Evolutionary conservation across 371 early-diverging fungal genomes (phyloP).

Genomic region (Syncephalastrum contaminatum): DNA sequence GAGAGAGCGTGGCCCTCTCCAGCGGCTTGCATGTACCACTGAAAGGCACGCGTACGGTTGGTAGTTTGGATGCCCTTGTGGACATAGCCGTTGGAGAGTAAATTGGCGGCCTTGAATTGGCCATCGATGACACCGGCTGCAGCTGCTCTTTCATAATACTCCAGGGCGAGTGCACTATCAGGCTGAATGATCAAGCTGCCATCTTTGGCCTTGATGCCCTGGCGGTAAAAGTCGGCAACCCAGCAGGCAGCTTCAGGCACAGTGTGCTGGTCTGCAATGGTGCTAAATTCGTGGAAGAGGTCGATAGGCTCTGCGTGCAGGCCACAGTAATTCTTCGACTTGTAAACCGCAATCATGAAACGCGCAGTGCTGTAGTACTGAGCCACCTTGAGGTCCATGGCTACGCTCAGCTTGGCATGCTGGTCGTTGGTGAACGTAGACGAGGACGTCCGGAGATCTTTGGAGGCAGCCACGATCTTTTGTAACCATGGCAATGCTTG

Average conservation of each 20-base stretch:
- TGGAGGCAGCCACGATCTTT: not conserved
- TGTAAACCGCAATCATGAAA: slow-evolving; percentile 18
- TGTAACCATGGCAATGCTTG: slow-evolving; percentile 13
- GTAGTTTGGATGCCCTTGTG: slow-evolving; percentile 14
- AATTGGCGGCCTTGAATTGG: slow-evolving; percentile 33
- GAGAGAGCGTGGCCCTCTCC: slow-evolving; percentile 42
- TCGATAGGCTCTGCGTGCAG: slow-evolving; percentile 23
- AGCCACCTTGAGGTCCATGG: too few relatives aligned
- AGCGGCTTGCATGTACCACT: slow-evolving; percentile 53
- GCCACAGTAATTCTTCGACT: slow-evolving; percentile 21
- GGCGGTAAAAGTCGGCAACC: slow-evolving; percentile 13
- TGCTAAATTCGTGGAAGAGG: slow-evolving; percentile 12
- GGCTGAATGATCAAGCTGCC: slow-evolving; percentile 4
- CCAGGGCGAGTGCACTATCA: slow-evolving; percentile 21
- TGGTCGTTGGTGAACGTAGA: not conserved
- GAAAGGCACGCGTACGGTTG: slow-evolving; percentile 36
- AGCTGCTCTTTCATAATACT: slow-evolving; percentile 29
- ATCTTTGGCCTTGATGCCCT: slow-evolving; percentile 1
- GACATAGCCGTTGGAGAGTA: slow-evolving; percentile 30
- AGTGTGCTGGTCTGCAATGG: slow-evolving; percentile 6
- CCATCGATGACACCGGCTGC: slow-evolving; percentile 24
- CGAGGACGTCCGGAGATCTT: too few relatives aligned
- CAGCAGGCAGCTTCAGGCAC: slow-evolving; percentile 11
- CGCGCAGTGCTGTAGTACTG: slow-evolving; percentile 1
- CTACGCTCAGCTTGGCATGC: slow-evolving; percentile 3